Percentiles rank a stretch among this genome's conserved stretches.
Evolutionary conservation across 208 protist species (phyloP).

Genomic region (Trypanosomatidae sp.): DNA sequence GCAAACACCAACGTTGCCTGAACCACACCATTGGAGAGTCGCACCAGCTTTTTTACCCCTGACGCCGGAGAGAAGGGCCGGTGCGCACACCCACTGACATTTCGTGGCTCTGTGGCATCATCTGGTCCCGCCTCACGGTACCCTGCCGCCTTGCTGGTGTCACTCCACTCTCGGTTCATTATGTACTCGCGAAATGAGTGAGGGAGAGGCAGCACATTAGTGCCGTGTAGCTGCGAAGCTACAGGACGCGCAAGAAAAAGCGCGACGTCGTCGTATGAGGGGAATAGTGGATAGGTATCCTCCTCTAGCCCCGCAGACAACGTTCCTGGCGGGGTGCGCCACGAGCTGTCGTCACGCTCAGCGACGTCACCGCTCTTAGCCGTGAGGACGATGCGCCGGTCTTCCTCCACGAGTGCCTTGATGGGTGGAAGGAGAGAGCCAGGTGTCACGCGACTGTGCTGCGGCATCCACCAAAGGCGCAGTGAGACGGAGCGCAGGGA

Average conservation of each 20-base stretch:
- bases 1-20: slow-evolving; percentile 30
- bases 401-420: slow-evolving; percentile 44
- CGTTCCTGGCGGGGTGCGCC: not conserved
- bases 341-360: not conserved
- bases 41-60: not conserved
- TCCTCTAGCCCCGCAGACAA: not conserved
- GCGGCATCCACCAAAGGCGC: slow-evolving; percentile 61
- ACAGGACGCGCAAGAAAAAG: slow-evolving; percentile 53
- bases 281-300: slow-evolving; percentile 17
- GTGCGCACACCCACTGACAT: not conserved
- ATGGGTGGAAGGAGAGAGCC: slow-evolving; percentile 43
- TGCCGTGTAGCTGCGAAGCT: slow-evolving; percentile 38
- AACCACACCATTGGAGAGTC: not conserved
- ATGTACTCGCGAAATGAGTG: slow-evolving; percentile 5
- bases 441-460: slow-evolving; percentile 44
- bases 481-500: slow-evolving; percentile 42
- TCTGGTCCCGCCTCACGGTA: not conserved
- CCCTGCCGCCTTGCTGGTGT: not conserved
- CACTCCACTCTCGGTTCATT: not conserved
- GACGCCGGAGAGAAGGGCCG: not conserved
- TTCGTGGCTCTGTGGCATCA: not conserved
- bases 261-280: slow-evolving; percentile 38
- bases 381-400: not conserved
- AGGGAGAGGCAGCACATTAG: slow-evolving; percentile 17
- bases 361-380: not conserved